Conservation (phyloP, 495 filamentous ascomycete species). For the Penicillium bovifimosum region DNA sequence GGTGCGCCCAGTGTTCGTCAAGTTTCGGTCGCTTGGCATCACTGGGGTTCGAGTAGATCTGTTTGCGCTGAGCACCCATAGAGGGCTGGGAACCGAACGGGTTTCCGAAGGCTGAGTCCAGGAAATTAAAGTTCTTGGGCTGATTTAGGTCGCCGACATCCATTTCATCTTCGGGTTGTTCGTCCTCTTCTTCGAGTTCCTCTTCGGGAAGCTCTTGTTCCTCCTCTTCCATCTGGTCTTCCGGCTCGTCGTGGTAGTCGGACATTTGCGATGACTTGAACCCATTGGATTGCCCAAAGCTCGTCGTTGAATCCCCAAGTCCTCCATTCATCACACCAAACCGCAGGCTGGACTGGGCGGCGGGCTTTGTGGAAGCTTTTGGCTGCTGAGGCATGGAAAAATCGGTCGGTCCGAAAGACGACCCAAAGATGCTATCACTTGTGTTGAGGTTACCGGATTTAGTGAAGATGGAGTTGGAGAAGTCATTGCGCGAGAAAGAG, state of each 20-base stretch:
- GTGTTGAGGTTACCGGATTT: conserved; percentile 39
- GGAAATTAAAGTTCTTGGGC: conserved; percentile 24
- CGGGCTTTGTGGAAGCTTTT: conserved; percentile 21
- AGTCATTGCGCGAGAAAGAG: conserved; percentile 4
- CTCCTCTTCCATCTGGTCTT: conserved; percentile 27
- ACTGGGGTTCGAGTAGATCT: conserved; percentile 38
- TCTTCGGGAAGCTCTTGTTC: conserved; percentile 19
- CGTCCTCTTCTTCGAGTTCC: conserved; percentile 25
- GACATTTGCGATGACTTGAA: conserved; percentile 31
- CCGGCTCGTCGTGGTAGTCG: conserved; percentile 32
- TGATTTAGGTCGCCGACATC: conserved; percentile 18
- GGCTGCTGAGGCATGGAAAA: conserved; percentile 32
- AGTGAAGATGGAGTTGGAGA: conserved; percentile 33
- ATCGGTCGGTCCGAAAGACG: conserved; percentile 37
- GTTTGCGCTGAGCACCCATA: conserved; percentile 26
- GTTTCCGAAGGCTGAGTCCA: conserved; percentile 32
- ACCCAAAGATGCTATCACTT: conserved; percentile 40
- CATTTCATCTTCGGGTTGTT: conserved; percentile 33
- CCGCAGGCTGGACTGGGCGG: conserved; percentile 28
- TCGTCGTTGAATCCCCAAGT: conserved; percentile 33
- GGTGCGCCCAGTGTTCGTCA: conserved; percentile 36
- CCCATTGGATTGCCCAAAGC: conserved; percentile 26
- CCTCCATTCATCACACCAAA: conserved; percentile 38
- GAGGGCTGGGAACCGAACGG: conserved; percentile 4
- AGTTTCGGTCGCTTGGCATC: conserved; percentile 44